Evolutionary conservation across 1,284 basidiomycete genomes (phyloP).

Genomic region (Ceratobasidium sp.): DNA sequence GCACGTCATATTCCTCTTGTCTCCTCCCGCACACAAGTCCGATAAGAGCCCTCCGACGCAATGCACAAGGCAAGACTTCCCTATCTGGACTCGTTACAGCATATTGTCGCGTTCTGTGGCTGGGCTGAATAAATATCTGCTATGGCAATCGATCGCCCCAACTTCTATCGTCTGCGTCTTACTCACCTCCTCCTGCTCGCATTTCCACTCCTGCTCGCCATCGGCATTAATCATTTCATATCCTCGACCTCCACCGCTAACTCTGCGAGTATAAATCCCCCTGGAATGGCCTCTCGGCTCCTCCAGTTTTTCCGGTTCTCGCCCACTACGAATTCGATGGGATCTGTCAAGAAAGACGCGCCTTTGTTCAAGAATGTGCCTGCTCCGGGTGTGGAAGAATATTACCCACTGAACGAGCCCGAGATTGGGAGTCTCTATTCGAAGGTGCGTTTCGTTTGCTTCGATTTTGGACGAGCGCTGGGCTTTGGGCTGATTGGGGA

Average conservation of each 20-base stretch:
- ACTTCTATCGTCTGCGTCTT: too few relatives aligned
- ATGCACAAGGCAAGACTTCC: too few relatives aligned
- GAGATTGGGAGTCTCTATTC: constrained; percentile 67
- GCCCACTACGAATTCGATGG: not conserved
- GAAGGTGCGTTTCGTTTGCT: constrained; percentile 53
- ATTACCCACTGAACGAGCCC: constrained; percentile 74
- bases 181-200: not conserved
- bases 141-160: too few relatives aligned
- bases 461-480: not conserved
- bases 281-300: not conserved
- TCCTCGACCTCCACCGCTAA: not conserved
- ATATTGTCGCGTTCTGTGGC: too few relatives aligned
- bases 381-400: constrained; percentile 57
- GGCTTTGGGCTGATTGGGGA: not conserved
- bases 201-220: not conserved
- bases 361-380: constrained; percentile 28
- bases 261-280: not conserved
- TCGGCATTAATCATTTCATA: not conserved
- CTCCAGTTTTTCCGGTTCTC: constrained; percentile 13
- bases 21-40: too few relatives aligned
- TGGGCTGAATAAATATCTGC: too few relatives aligned
- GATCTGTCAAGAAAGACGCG: too few relatives aligned
- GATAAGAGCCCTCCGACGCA: too few relatives aligned
- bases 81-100: too few relatives aligned
- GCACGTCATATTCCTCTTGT: too few relatives aligned